Base-by-base conservation (phyloP, 805 yeast genomes). In the Brettanomyces nanus region DNA sequence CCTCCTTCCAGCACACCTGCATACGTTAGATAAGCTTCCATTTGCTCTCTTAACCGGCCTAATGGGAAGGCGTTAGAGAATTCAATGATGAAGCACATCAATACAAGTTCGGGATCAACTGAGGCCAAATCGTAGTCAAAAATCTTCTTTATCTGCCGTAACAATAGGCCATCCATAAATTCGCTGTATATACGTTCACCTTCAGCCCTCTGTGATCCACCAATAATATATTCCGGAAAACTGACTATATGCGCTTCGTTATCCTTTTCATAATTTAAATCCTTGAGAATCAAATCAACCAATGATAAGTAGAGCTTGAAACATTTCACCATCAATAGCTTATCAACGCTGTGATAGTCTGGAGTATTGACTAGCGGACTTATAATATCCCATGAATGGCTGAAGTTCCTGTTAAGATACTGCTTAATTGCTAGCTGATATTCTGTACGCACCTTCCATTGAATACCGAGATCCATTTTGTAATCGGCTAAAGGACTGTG, bases 371-470 rank as follows among this genome's bases (percentile, higher is more conserved):
- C 41, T 29, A 56, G 26, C 2, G 56, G 52, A 15, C 30, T 25
- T 6, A 48, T 40, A 5, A 56, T 40, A 13, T 39, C 42, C 59
- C 61, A 58, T 3, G 62, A 49, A 9, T 46, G 38, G 18, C 37
- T 38, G 37, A 59, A 59, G 28, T 53, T 51, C 35, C 58, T 48
- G 36, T 65, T 65, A 29, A 67, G 44, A 42, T 66, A 67, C 42
- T 59, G 61, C 41, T 62, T 63, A 36, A 66, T 61, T 1, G 71
- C 69, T 36, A 64, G 48, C 37, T 66, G 66, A 45, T 58, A 66
- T 27, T 47, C 46, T 34, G 48, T 51, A 15, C 39, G 47, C 28
- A 49, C 49, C 20, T 43, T 45, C 4, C 43, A 41, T 18, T 48
- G 46, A 5, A 22, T 19, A 17, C 43, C 40, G 14, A 43, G 36